Evolutionary conservation across 805 yeast genomes (phyloP), one percentile per base, ranked within the genome.

Genomic region (Kodamaea sagamina): DNA sequence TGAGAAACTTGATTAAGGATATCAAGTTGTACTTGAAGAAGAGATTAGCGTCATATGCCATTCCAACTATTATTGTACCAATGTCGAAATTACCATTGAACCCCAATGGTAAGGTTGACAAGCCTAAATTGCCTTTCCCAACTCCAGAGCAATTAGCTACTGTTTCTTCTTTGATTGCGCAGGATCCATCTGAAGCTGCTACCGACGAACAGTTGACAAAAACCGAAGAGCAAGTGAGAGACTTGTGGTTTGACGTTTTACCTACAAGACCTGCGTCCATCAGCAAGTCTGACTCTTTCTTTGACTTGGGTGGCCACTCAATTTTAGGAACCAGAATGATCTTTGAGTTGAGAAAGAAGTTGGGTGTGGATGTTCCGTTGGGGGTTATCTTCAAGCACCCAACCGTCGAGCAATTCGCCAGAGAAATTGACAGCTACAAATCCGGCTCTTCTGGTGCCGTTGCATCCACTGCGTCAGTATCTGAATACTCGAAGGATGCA

Each of bases 31-130:
- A 63, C 50, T 77, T 93, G 66, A 88, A 88, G 68, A 88, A 84
- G 58, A 84, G 95, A 67, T 75, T 93, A 46, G 97, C 99, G 0
- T 76, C 86, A 10, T 93, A 93, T 62, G 96, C 99, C 12, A 84
- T 93, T 36, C 99, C 99, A 35, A 77, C 96, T 0, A 73, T 92
- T 26, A 82, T 93, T 57, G 92, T 93, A 39, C 97, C 97, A 11
- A 74, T 95, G 71, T 74, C 78, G 18, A 83, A 81, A 55, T 68
- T 93, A 60, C 99, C 99, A 18, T 74, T 93, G 66, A 93, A 93
- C 67, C 99, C 99, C 47, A 93, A 93, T 63, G 99, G 99, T 55
- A 93, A 93, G 67, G 89, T 93, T 46, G 99, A 93, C 70, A 93
- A 93, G 71, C 98, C 98, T 27, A 89, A 92, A 58, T 72, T 93